Conservation (phyloP, 495 filamentous ascomycete genomes). For the Tuber melanosporum region DNA sequence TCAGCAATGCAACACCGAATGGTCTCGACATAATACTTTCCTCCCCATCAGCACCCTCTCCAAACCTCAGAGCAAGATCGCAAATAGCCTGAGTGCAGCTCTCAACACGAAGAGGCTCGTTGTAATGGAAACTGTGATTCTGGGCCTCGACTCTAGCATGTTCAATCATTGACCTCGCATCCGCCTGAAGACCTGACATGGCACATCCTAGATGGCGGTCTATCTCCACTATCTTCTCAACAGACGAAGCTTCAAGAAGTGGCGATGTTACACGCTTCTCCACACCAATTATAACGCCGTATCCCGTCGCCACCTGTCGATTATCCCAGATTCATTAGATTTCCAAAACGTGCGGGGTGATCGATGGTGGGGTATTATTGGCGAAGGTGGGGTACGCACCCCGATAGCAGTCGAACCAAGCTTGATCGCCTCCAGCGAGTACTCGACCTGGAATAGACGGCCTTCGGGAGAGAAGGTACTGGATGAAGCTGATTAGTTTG, state of each 20-base stretch:
- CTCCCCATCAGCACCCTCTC: constrained; percentile 94
- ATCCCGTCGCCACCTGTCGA: constrained; percentile 71
- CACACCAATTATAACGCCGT: constrained; percentile 91
- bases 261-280: constrained; percentile 98
- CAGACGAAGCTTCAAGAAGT: constrained; percentile 90
- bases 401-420: constrained; percentile 97
- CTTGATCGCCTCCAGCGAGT: constrained; percentile 99
- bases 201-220: constrained; percentile 97
- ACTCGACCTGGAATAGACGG: constrained; percentile 99
- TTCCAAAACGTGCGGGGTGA: constrained; percentile 9
- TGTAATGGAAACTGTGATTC: constrained; percentile 94
- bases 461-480: constrained; percentile 99
- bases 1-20: constrained; percentile 92
- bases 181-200: constrained; percentile 95
- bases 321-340: constrained; percentile 22
- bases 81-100: constrained; percentile 98
- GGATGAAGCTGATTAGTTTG: constrained; percentile 20
- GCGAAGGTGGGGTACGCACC: constrained; percentile 48
- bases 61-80: constrained; percentile 91
- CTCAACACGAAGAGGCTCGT: constrained; percentile 87
- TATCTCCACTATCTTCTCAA: constrained; percentile 99
- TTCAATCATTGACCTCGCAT: constrained; percentile 92
- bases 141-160: constrained; percentile 96
- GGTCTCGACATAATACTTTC: constrained; percentile 96
- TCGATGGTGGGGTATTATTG: constrained; percentile 12